Conservation (phyloP, 768 basidiomycete genomes). For the Mycena albidolilacea region DNA sequence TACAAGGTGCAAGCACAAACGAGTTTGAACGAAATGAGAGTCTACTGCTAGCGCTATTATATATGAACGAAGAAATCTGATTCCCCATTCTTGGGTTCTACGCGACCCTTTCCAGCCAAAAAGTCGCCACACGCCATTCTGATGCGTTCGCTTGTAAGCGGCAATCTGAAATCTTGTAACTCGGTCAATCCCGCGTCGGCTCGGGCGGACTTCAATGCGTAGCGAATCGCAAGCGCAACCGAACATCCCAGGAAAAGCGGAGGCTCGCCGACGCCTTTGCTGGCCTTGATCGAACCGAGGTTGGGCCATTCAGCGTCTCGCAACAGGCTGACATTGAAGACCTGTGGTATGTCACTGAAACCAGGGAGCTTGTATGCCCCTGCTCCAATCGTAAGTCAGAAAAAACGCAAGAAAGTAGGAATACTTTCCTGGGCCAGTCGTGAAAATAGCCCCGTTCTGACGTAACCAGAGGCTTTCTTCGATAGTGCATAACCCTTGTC, state of each 20-base stretch:
- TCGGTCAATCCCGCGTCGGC: constrained; percentile 34
- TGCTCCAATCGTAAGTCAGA: not conserved
- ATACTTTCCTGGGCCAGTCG: constrained; percentile 36
- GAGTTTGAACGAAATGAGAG: too few relatives aligned
- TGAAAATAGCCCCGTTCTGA: constrained; percentile 41
- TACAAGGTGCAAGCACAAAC: too few relatives aligned
- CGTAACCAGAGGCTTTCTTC: constrained; percentile 42
- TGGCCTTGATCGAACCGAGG: constrained; percentile 40
- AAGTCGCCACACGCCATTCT: constrained; percentile 39
- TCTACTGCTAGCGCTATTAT: not conserved
- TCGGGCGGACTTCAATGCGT: constrained; percentile 38
- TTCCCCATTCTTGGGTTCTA: constrained; percentile 34
- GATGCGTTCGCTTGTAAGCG: constrained; percentile 40
- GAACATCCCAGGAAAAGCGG: constrained; percentile 41
- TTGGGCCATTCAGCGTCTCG: constrained; percentile 43
- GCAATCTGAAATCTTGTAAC: constrained; percentile 39
- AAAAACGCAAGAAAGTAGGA: not conserved
- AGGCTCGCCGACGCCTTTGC: constrained; percentile 40
- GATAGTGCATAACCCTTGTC: constrained; percentile 38
- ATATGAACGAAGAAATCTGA: constrained; percentile 40
- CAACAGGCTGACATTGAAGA: constrained; percentile 40
- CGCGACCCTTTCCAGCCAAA: constrained; percentile 31
- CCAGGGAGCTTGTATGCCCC: constrained; percentile 42
- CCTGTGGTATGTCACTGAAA: constrained; percentile 40
- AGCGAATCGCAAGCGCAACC: constrained; percentile 40